Base-by-base conservation (phyloP, 495 filamentous ascomycete species). In the Penicillium lividum region DNA sequence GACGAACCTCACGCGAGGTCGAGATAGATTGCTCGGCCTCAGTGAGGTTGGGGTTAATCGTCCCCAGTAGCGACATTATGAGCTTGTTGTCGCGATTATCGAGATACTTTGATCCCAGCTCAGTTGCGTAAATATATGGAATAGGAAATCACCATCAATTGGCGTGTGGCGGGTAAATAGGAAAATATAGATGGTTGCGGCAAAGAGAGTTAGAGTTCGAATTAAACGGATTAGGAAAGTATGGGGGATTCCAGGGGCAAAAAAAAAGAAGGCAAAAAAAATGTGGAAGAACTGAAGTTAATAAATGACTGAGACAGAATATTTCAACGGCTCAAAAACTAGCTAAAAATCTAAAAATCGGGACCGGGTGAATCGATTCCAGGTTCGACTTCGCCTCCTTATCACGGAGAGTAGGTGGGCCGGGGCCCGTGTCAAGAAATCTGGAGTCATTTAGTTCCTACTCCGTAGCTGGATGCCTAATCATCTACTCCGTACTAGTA, bases 1-100 rank as follows among this genome's bases (percentile, higher is more conserved):
- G 63, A 9, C 58, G 51, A 11, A 59, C 51, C 55, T 68, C 57
- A 44, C 56, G 57, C 47, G 60, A 42, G 29, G 52, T 49, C 13
- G 55, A 46, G 27, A 45, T 36, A 30, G 65, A 47, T 48, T 59
- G 31, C 3, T 62, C 43, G n/a, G 45, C 42, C 40, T 63, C 54
- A n/a, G 66, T 60, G 11, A 69, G 22, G 58, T 71, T 72, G 28
- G 73, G 61, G 58, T 75, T 78, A 16, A 78, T 52, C 3, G 69
- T 74, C 64, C 73, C 73, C 45, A 76, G 50, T 31, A 76, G 66
- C 56, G 73, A 76, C 75, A 78, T 77, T 61, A 53, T 66, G 61
- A 25, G 53, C 53, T 55, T 56, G 54, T 58, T 55, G 36, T 5
- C 16, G n/a, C 27, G 15, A 34, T 42, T 51, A n/a, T 18, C 11